Evolutionary conservation across 2,329 filamentous ascomycete genomes (phyloP).

Genomic region (Colletotrichum endophyticum): DNA sequence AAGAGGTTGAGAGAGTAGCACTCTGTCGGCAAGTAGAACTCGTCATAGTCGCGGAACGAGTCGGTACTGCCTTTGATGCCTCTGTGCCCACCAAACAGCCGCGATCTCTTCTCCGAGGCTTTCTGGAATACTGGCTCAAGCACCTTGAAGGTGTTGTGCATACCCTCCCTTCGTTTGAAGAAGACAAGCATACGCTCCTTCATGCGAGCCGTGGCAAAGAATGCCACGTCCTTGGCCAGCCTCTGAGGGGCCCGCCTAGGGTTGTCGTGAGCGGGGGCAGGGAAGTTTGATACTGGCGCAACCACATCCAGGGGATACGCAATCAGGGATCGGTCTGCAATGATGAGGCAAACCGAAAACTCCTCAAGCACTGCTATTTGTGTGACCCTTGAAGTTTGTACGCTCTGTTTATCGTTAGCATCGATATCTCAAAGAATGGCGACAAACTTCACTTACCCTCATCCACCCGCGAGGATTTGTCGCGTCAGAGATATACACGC

Average conservation of each 20-base stretch:
- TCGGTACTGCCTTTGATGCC: conserved; percentile 77
- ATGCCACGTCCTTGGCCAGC: conserved; percentile 90
- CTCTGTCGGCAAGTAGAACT: conserved; percentile 97
- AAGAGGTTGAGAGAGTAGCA: conserved; percentile 96
- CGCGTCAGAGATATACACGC: conserved; percentile 88
- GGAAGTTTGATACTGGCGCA: conserved; percentile 65
- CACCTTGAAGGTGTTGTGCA: conserved; percentile 95
- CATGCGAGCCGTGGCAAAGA: conserved; percentile 96
- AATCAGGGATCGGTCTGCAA: conserved; percentile 89
- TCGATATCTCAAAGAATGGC: background rate
- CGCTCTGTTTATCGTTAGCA: conserved; percentile 60
- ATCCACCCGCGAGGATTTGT: conserved; percentile 91
- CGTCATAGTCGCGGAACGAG: conserved; percentile 97
- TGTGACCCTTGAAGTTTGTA: conserved; percentile 78
- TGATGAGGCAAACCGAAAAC: conserved; percentile 89
- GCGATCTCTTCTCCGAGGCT: conserved; percentile 80
- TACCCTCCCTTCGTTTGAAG: conserved; percentile 93
- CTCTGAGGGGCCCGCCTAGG: conserved; percentile 88
- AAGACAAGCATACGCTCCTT: conserved; percentile 95
- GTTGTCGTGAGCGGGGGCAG: conserved; percentile 71
- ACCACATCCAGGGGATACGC: conserved; percentile 93
- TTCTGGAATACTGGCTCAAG: conserved; percentile 96
- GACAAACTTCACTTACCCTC: conserved; percentile 67
- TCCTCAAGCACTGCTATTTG: conserved; percentile 96
- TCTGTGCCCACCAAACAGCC: conserved; percentile 65